phyloP scores from a whole-genome alignment of 495 filamentous ascomycete species.

The Tuber umbilicatum region DNA sequence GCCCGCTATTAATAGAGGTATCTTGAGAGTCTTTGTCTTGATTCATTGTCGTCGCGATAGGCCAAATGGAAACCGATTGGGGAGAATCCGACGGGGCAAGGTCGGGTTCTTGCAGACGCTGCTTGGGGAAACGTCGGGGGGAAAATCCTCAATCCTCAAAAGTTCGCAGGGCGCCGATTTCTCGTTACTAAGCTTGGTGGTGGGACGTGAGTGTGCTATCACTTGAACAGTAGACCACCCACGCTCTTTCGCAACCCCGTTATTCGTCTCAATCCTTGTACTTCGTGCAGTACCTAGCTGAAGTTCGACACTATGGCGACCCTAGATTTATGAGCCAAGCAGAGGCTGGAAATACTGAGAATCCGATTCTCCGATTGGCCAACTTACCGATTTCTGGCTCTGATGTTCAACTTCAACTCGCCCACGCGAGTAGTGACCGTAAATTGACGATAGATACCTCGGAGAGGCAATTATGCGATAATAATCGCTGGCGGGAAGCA shows the following conservation, averaged over 20 bases:
- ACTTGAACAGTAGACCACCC: not conserved
- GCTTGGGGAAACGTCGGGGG: not conserved
- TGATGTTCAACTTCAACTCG: not conserved
- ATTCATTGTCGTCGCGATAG: conserved; percentile 17
- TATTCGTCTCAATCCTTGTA: not conserved
- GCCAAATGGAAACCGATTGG: conserved; percentile 6
- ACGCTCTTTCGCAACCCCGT: not conserved
- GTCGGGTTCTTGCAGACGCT: conserved; percentile 6
- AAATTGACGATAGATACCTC: not conserved
- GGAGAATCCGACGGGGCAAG: conserved; percentile 7
- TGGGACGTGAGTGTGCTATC: not conserved
- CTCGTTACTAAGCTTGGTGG: not conserved
- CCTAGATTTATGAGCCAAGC: not conserved
- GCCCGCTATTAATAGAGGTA: conserved; percentile 14
- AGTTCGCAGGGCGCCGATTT: not conserved
- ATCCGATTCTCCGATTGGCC: not conserved
- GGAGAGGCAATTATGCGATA: not conserved
- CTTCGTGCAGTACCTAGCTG: not conserved
- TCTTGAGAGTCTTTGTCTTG: conserved; percentile 29
- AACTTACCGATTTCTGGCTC: not conserved
- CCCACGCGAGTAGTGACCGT: not conserved
- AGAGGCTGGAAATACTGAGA: not conserved
- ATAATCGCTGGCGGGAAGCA: not conserved
- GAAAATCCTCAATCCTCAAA: not conserved
- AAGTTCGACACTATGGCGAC: not conserved